A percentile compares a stretch with the other conserved stretches of the same genome.
Evolutionary conservation across 306 rosid genomes (phyloP).

Genomic region (Lithocarpus polystachyus): DNA sequence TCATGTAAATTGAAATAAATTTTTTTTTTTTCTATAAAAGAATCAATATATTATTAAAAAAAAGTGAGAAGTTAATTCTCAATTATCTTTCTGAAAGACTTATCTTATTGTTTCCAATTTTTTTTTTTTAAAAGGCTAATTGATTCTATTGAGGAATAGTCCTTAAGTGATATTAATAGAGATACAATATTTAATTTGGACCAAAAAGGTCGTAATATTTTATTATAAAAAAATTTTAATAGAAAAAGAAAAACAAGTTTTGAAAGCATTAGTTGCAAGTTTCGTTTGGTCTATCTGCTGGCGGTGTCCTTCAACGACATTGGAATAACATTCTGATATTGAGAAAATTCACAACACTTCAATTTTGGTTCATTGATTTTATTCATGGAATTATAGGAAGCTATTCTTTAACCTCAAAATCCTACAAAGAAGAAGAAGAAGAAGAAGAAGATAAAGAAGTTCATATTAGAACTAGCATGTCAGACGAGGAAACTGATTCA

Average conservation of each 20-base stretch:
- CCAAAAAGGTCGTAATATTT: too few species aligned
- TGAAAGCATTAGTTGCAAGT: background rate
- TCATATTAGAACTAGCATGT: conserved; percentile 32
- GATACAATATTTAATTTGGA: too few species aligned
- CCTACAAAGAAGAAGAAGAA: conserved; percentile 10
- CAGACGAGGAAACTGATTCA: conserved; percentile 46
- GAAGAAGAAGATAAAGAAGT: background rate
- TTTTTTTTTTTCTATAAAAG: too few species aligned
- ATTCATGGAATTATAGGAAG: conserved; percentile 12
- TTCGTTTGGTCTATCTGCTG: conserved; percentile 26
- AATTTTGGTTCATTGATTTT: conserved; percentile 12
- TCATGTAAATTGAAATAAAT: too few species aligned
- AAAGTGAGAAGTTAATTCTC: too few species aligned
- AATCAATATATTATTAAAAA: too few species aligned
- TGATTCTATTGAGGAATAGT: too few species aligned
- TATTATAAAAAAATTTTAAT: too few species aligned
- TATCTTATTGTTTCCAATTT: too few species aligned
- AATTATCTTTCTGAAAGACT: too few species aligned
- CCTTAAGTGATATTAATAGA: too few species aligned
- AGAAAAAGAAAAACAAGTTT: background rate
- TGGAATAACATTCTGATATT: conserved; percentile 6
- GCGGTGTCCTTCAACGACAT: conserved; percentile 16
- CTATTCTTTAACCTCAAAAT: conserved; percentile 4
- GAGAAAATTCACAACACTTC: background rate
- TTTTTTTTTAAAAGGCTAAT: too few species aligned